Conservation (phyloP, 1,139 yeast species). For the Yamadazyma pseudoaaseri region DNA sequence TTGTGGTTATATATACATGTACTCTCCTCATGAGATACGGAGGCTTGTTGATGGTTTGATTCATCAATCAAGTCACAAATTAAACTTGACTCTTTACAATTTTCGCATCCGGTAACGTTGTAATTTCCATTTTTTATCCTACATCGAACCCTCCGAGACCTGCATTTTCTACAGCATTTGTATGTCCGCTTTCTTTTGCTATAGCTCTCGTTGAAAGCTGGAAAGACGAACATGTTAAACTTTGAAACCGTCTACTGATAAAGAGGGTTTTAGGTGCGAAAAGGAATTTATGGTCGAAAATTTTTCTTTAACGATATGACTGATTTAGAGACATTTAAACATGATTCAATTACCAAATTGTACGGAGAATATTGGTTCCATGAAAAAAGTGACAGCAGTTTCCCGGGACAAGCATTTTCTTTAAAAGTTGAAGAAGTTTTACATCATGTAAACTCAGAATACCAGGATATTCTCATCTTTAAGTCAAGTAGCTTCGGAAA, state of each 20-base stretch:
- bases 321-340: slow-evolving; percentile 20
- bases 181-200: slow-evolving; percentile 53
- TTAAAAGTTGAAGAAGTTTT: slow-evolving; percentile 33
- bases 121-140: slow-evolving; percentile 32
- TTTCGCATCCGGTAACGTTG: slow-evolving; percentile 37
- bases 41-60: too few relatives aligned
- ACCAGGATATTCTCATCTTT: slow-evolving; percentile 62
- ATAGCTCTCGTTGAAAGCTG: slow-evolving; percentile 56
- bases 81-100: slow-evolving; percentile 20
- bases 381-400: slow-evolving; percentile 33
- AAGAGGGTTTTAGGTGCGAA: too few relatives aligned
- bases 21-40: too few relatives aligned
- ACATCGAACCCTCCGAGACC: slow-evolving; percentile 41
- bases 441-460: slow-evolving; percentile 35
- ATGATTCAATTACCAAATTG: slow-evolving; percentile 25
- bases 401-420: slow-evolving; percentile 48
- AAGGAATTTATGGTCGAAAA: background rate
- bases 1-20: too few relatives aligned
- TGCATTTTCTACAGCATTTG: slow-evolving; percentile 52
- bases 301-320: slow-evolving; percentile 8
- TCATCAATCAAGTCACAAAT: slow-evolving; percentile 5
- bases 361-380: slow-evolving; percentile 40
- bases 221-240: slow-evolving; percentile 58
- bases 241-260: too few relatives aligned
- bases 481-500: slow-evolving; percentile 76